Percentiles rank a stretch among this genome's conserved stretches.
phyloP scores from a whole-genome alignment of 176 grass and related monocot genomes.

The Puccinellia tenuiflora region DNA sequence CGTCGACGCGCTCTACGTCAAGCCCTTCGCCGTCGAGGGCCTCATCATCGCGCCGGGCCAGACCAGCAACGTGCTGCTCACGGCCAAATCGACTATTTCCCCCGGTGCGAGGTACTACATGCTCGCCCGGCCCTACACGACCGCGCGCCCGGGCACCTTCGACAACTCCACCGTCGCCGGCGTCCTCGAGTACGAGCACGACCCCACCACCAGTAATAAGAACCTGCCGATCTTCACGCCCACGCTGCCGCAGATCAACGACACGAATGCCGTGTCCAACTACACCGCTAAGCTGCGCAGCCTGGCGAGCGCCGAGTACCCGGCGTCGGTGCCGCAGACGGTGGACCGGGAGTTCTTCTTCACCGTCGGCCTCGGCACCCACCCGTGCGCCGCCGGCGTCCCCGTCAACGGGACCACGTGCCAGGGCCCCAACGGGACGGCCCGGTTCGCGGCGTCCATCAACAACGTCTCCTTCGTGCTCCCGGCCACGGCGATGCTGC shows the following conservation, averaged over 20 bases:
- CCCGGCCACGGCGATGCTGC: constrained; percentile 52
- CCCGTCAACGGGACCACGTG: constrained; percentile 44
- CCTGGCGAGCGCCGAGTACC: constrained; percentile 63
- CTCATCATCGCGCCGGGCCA: constrained; percentile 65
- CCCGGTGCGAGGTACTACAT: constrained; percentile 52
- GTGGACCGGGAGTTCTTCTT: constrained; percentile 67
- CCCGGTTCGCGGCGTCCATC: constrained; percentile 54
- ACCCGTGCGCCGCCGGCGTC: constrained; percentile 37
- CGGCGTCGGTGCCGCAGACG: constrained; percentile 43
- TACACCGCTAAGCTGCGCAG: constrained; percentile 47
- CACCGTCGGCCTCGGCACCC: constrained; percentile 71
- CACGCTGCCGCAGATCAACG: constrained; percentile 45
- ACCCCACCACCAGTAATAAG: neutral
- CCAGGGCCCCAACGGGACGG: constrained; percentile 65
- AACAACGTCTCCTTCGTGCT: constrained; percentile 79
- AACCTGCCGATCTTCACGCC: constrained; percentile 37
- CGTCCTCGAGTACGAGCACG: constrained; percentile 65
- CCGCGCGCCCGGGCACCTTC: constrained; percentile 47
- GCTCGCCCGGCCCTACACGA: constrained; percentile 53
- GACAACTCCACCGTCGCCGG: constrained; percentile 83
- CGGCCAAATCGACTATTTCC: constrained; percentile 6
- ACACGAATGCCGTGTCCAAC: constrained; percentile 60
- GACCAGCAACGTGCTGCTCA: constrained; percentile 68
- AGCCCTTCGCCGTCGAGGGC: constrained; percentile 52
- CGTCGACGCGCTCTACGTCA: constrained; percentile 71